A percentile compares a stretch with the other conserved stretches of the same genome.
Evolutionary conservation across 208 protist species (phyloP).

Genomic region (Herpetomonas tarakana): DNA sequence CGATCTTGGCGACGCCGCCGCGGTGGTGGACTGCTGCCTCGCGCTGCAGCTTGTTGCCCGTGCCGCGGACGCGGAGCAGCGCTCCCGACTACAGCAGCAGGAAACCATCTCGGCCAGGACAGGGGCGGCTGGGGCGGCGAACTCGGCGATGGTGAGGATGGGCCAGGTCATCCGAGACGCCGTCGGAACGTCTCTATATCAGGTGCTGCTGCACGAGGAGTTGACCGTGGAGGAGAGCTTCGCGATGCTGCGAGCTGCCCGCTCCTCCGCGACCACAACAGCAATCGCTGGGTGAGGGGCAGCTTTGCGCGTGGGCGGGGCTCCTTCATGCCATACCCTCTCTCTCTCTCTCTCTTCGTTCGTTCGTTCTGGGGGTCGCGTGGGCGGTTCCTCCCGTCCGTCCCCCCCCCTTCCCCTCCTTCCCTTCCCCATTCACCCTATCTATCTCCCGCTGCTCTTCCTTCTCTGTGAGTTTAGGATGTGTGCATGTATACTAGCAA

Average conservation of each 20-base stretch:
- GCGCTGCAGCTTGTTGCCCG: slow-evolving; percentile 66
- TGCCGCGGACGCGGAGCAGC: slow-evolving; percentile 34
- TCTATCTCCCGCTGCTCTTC: no score
- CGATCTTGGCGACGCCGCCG: slow-evolving; percentile 40
- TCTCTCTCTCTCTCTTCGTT: no score
- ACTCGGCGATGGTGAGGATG: slow-evolving; percentile 36
- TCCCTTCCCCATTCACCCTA: no score
- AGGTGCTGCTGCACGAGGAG: slow-evolving; percentile 63
- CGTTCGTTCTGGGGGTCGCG: no score
- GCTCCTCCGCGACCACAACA: background rate
- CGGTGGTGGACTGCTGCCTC: slow-evolving; percentile 64
- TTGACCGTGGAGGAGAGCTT: slow-evolving; percentile 65
- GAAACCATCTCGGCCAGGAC: background rate
- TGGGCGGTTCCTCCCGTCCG: no score
- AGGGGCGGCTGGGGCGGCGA: background rate
- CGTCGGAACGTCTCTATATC: slow-evolving; percentile 54
- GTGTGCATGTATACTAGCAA: no score
- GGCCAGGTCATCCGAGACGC: slow-evolving; percentile 51
- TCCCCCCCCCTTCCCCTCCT: no score
- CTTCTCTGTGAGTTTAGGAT: no score
- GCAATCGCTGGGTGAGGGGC: no score
- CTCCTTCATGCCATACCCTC: no score
- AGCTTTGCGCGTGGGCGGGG: no score
- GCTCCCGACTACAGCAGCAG: slow-evolving; percentile 1
- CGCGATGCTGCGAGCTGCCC: slow-evolving; percentile 48